Conservation (phyloP, 176 grass and related monocot species). For the Cenchrus fungigraminus region DNA sequence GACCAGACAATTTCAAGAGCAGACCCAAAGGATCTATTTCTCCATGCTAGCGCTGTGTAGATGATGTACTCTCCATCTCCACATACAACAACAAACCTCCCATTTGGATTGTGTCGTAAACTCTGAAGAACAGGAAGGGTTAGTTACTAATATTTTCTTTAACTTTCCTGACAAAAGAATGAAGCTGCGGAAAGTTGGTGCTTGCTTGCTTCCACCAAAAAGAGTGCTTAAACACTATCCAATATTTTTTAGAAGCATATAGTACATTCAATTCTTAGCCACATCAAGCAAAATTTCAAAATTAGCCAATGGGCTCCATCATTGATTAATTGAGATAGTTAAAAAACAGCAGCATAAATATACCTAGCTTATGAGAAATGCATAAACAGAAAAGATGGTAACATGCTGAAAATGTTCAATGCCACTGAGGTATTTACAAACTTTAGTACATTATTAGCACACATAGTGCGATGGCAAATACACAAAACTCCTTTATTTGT, state of each 20-base stretch:
- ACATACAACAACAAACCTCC: constrained; percentile 93
- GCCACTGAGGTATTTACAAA: not conserved
- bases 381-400: not conserved
- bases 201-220: not conserved
- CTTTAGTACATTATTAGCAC: not conserved
- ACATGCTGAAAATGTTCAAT: not conserved
- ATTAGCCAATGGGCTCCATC: constrained; percentile 1
- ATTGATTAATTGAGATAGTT: not conserved
- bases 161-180: not conserved
- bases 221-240: too few relatives aligned
- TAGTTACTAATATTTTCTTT: not conserved
- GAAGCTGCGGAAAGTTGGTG: not conserved
- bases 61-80: constrained; percentile 96
- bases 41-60: constrained; percentile 89
- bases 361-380: not conserved
- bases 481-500: not conserved
- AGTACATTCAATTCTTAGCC: not conserved
- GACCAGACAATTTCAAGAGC: constrained; percentile 93
- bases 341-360: not conserved
- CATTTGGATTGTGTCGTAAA: constrained; percentile 88
- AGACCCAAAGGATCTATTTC: constrained; percentile 95
- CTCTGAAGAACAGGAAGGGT: constrained; percentile 49
- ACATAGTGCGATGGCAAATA: constrained; percentile 2
- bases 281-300: not conserved
- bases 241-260: constrained; percentile 4